Evolutionary conservation across 805 yeast species (phyloP), one percentile per base, ranked within the genome.

Genomic region (Teunomyces pallodes): DNA sequence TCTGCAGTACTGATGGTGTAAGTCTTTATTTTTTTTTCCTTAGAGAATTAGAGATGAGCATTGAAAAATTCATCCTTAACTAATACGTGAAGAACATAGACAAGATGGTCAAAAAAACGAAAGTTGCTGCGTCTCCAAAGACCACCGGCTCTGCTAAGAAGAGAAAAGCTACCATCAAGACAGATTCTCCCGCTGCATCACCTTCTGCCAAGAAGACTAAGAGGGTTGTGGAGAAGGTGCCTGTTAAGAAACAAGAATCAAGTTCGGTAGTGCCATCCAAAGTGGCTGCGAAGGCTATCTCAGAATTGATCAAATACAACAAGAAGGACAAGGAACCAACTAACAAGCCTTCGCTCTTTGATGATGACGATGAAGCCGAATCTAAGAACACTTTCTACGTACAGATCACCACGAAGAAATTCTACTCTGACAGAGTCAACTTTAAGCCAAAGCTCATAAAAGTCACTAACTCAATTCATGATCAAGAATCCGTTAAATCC

Each of bases 281-380:
- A 36, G 49, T 55, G 36, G 48, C 51, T 42, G 39, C 54, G 26
- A 79, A 79, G 52, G 91, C 92, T 9, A 65, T 87, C 41, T 59
- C 69, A 13, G 95, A 90, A 55, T 77, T 94, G 60, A 69, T 73
- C 47, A 84, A 86, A 62, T 90, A 77, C 66, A 64, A 79, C 45
- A 53, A 57, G 26, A 61, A 64, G 14, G 62, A 65, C 4, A 65
- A 62, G 13, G 67, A 63, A 24, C 35, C 32, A 12, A 13, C 45
- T 12, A 31, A 31, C 8, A 71, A 76, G 53, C 60, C 70, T 26
- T 70, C 80, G 52, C 75, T 89, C 52, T 83, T 84, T 53, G 70
- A 66, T 43, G 75, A 67, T 42, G 67, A 64, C 12, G 72, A 66
- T 43, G 64, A 60, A 5, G 89, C 82, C 39, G 83, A 78, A 20